These are phyloP conservation scores for Rubroshorea leprosula DNA, from an alignment of 345 rosid species.

Conservation along the genomic window DNA sequence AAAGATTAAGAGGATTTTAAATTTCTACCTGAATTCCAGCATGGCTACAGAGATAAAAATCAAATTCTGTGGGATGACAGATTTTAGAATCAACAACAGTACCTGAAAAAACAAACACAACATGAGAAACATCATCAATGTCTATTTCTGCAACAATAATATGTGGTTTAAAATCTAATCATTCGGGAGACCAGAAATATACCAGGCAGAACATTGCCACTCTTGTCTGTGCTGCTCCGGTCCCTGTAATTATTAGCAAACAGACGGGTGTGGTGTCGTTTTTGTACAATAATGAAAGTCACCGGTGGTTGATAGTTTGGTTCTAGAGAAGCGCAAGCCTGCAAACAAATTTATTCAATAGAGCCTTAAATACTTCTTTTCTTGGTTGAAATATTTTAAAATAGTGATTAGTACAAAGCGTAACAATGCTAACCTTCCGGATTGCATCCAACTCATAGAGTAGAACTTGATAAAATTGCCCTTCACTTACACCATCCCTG, in stretches of 20 bases:
- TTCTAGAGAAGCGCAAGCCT: slow-evolving; percentile 97
- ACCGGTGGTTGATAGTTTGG: slow-evolving; percentile 95
- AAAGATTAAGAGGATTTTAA: too few relatives aligned
- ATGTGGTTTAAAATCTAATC: background rate
- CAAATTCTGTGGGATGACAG: slow-evolving; percentile 97
- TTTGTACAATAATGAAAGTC: slow-evolving; percentile 94
- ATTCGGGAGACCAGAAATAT: slow-evolving; percentile 1
- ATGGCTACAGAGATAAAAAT: slow-evolving; percentile 96
- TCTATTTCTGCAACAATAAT: background rate
- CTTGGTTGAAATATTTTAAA: background rate
- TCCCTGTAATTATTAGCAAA: slow-evolving; percentile 91
- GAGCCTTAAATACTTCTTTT: background rate
- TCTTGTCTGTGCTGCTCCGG: slow-evolving; percentile 78
- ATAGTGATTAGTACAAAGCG: too few relatives aligned
- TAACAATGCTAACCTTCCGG: slow-evolving; percentile 45
- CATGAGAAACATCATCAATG: background rate
- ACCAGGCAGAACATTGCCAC: slow-evolving; percentile 96
- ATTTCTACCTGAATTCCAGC: slow-evolving; percentile 90
- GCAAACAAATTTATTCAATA: slow-evolving; percentile 13
- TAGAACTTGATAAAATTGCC: slow-evolving; percentile 85
- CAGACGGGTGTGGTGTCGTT: slow-evolving; percentile 92
- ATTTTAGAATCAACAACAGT: slow-evolving; percentile 93
- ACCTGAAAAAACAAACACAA: slow-evolving; percentile 38
- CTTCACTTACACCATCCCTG: slow-evolving; percentile 99
- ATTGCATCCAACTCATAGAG: slow-evolving; percentile 83